Evolutionary conservation across 2,329 filamentous ascomycete species (phyloP).

Genomic region (Fusarium vanettenii): DNA sequence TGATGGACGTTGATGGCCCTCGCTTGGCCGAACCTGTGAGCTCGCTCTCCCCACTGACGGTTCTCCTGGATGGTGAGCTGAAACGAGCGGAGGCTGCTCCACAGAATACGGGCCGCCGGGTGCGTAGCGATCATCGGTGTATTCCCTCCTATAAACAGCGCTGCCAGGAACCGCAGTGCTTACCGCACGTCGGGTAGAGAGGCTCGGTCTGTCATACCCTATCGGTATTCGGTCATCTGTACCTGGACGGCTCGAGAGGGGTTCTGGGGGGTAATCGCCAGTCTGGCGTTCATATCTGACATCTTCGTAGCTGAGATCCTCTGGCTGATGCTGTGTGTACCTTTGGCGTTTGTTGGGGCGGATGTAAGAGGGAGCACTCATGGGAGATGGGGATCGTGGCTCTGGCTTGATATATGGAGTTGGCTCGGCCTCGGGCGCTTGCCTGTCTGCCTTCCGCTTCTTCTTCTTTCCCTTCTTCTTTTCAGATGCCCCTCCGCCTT

Average conservation of each 20-base stretch:
- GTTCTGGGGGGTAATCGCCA: slow-evolving; percentile 50
- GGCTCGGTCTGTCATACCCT: slow-evolving; percentile 48
- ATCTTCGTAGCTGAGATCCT: slow-evolving; percentile 48
- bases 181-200: slow-evolving; percentile 40
- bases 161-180: slow-evolving; percentile 43
- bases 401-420: slow-evolving; percentile 72
- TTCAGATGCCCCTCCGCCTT: slow-evolving; percentile 59
- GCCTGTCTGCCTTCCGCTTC: slow-evolving; percentile 65
- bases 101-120: slow-evolving; percentile 47
- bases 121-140: slow-evolving; percentile 47
- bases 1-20: slow-evolving; percentile 54
- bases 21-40: slow-evolving; percentile 56
- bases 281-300: slow-evolving; percentile 56
- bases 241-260: slow-evolving; percentile 45
- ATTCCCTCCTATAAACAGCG: slow-evolving; percentile 48
- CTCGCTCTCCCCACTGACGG: slow-evolving; percentile 23
- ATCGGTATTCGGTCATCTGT: slow-evolving; percentile 48
- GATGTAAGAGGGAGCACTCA: slow-evolving; percentile 62
- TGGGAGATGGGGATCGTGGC: slow-evolving; percentile 71
- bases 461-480: slow-evolving; percentile 63
- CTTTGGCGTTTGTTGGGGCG: slow-evolving; percentile 69
- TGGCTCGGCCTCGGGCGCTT: slow-evolving; percentile 58
- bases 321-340: slow-evolving; percentile 56
- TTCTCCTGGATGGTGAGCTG: slow-evolving; percentile 48
- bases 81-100: slow-evolving; percentile 52